These are phyloP conservation scores for Vinca minor DNA, from an alignment of 257 asterid species.

Conservation along the genomic window DNA sequence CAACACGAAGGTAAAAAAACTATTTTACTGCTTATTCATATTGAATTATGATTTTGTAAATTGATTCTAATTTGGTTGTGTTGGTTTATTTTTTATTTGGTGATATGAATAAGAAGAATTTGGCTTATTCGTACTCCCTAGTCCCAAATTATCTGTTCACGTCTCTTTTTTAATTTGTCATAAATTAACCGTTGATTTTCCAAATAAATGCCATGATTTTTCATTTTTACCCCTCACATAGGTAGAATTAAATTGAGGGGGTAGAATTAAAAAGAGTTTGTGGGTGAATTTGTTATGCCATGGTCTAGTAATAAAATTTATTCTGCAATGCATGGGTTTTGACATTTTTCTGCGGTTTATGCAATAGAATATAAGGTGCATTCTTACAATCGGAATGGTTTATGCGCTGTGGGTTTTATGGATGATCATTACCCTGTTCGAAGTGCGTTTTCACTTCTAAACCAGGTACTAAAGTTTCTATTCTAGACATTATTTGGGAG, in stretches of 20 bases:
- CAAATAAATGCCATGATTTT: too few species aligned
- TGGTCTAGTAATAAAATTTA: too few species aligned
- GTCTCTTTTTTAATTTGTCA: too few species aligned
- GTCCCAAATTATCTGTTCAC: too few species aligned
- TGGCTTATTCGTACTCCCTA: too few species aligned
- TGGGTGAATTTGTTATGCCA: background rate
- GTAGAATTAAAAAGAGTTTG: background rate
- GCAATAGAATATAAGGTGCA: constrained; percentile 76
- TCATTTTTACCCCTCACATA: too few species aligned
- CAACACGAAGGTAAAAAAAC: constrained; percentile 63
- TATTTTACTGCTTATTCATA: background rate
- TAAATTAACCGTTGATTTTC: too few species aligned
- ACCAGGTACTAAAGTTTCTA: constrained; percentile 43
- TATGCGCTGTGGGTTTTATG: constrained; percentile 81
- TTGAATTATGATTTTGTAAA: background rate
- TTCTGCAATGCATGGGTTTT: too few species aligned
- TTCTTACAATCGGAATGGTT: constrained; percentile 69
- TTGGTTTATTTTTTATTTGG: background rate
- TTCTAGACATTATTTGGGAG: constrained; percentile 2
- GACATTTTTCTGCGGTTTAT: too few species aligned
- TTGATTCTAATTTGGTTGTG: background rate
- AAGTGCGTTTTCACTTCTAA: constrained; percentile 84
- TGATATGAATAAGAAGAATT: background rate
- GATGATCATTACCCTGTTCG: constrained; percentile 90
- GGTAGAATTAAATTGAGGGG: too few species aligned